Evolutionary conservation across 1,284 basidiomycete species (phyloP), one percentile per base, ranked within the genome.

Genomic region (Sphaerobolus stellatus): DNA sequence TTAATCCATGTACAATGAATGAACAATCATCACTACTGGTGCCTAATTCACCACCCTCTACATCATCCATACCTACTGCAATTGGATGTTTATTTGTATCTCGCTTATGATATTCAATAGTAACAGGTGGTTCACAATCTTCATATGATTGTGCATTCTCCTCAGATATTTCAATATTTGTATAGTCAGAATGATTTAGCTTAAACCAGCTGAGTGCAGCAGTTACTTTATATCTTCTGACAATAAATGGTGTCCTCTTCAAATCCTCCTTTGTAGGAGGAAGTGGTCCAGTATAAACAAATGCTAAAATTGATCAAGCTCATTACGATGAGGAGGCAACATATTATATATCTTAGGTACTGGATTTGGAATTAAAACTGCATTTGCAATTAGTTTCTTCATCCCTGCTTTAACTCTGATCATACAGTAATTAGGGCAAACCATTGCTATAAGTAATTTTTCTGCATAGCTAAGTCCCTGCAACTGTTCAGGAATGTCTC

Each of bases 201-300:
- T 64, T 67, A 9, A 76, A 56, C 74, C 73, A 75, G 41, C 71
- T 57, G 5, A 76, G n/a, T n/a, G n/a, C n/a, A n/a, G n/a, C n/a
- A n/a, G n/a, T n/a, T n/a, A n/a, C n/a, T n/a, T n/a, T n/a, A n/a
- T 62, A 58, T 20, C 62, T 27, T 1, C 68, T 28, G 0, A 76
- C 69, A 1, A 75, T 50, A 28, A 75, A 59, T 11, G 74, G 74
- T 24, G 68, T 70, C 4, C 69, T 31, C 33, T 65, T 64, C 8
- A 68, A 64, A n/a, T 74, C 72, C 6, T 66, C 63, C 22, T 56
- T 40, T 11, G 66, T 71, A 1, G 74, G 74, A 11, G 56, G 45
- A 46, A 33, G 54, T 9, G 65, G 62, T 2, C 74, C 72, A 16
- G 68, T 66, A 52, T 67, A 75, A 8, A 75, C 48, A 25, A 73